These are phyloP conservation scores for Ceratonia siliqua DNA, from an alignment of 306 rosid species.

Conservation along the genomic window DNA sequence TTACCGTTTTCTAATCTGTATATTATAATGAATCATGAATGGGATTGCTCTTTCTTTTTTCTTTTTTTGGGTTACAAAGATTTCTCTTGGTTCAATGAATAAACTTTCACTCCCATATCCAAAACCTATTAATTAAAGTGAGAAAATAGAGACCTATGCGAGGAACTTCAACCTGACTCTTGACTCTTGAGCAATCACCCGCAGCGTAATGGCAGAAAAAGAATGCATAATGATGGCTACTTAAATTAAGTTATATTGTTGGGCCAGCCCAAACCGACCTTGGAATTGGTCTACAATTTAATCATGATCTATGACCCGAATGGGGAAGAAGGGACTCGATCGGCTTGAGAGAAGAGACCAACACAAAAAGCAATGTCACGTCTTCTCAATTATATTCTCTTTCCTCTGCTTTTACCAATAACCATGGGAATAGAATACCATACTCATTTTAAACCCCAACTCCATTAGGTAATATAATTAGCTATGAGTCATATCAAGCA, in stretches of 20 bases:
- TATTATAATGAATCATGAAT: no score
- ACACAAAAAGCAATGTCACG: not conserved
- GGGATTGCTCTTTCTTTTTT: no score
- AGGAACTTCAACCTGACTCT: not conserved
- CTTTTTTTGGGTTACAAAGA: no score
- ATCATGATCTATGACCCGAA: not conserved
- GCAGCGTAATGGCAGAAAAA: not conserved
- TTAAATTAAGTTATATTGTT: not conserved
- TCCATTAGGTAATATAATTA: not conserved
- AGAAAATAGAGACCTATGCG: not conserved
- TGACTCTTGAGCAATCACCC: not conserved
- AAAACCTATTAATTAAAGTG: not conserved
- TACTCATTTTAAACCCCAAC: not conserved
- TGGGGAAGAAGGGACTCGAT: not conserved
- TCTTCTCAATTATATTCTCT: conserved; percentile 28
- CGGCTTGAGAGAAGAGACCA: not conserved
- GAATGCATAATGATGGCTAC: not conserved
- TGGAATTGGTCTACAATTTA: not conserved
- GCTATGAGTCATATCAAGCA: not conserved
- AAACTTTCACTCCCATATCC: no score
- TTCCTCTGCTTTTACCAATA: not conserved
- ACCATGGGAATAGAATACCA: conserved; percentile 13
- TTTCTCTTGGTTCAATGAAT: no score
- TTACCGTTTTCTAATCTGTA: no score
- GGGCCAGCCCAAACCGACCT: conserved; percentile 32